Conservation (phyloP, 306 rosid genomes). For the Crotalaria pallida region DNA sequence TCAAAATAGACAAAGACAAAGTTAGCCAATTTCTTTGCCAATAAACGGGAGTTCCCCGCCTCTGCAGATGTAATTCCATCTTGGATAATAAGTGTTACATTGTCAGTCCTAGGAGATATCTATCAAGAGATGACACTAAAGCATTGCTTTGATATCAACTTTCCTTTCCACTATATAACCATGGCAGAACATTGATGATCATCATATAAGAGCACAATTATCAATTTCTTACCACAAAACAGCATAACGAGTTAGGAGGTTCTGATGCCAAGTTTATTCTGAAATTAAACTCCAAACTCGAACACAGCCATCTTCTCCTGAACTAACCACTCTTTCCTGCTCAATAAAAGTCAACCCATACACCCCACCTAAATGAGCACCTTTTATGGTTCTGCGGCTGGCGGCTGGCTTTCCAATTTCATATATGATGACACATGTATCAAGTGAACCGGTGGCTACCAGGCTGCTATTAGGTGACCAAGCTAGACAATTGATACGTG, state of each 20-base stretch:
- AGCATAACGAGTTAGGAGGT: constrained; percentile 21
- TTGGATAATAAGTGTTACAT: neutral
- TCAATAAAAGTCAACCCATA: constrained; percentile 77
- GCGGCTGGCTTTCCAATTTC: constrained; percentile 88
- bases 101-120: neutral
- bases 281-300: constrained; percentile 74
- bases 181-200: constrained; percentile 10
- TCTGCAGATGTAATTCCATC: neutral
- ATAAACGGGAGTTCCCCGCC: constrained; percentile 5
- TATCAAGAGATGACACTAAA: neutral
- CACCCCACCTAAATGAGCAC: constrained; percentile 94
- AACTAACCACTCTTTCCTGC: constrained; percentile 58
- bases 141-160: neutral
- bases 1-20: constrained; percentile 11
- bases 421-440: constrained; percentile 75
- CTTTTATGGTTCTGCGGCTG: constrained; percentile 74
- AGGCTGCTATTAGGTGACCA: constrained; percentile 91
- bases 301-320: constrained; percentile 92
- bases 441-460: constrained; percentile 94
- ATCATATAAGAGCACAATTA: neutral
- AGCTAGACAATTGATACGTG: constrained; percentile 86
- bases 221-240: constrained; percentile 17
- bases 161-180: neutral
- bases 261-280: constrained; percentile 27
- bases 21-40: constrained; percentile 10